Percentiles rank a stretch among this genome's conserved stretches.
These are phyloP conservation scores for Jamesozyma spencerorum DNA, from an alignment of 805 yeast genomes.

Conservation along the genomic window DNA sequence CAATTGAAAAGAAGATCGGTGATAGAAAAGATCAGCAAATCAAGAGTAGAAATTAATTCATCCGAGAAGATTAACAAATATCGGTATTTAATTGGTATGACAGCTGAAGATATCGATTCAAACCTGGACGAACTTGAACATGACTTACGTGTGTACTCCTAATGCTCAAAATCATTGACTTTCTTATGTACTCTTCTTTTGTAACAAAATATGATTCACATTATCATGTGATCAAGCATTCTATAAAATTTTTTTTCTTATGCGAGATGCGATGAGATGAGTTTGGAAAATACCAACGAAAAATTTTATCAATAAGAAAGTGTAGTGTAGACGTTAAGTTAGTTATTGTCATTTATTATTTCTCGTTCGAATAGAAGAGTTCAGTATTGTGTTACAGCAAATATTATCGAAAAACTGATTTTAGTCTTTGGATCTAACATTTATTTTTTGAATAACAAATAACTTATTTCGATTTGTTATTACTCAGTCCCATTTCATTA, in stretches of 20 bases:
- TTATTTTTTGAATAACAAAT: not conserved
- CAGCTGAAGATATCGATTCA: slow-evolving; percentile 70
- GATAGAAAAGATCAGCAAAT: slow-evolving; percentile 43
- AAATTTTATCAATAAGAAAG: slow-evolving; percentile 2
- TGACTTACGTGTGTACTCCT: slow-evolving; percentile 25
- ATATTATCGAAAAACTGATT: no score
- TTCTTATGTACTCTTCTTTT: no score
- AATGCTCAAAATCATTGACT: not conserved
- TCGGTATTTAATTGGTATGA: slow-evolving; percentile 68
- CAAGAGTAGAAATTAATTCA: slow-evolving; percentile 35
- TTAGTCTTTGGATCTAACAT: no score
- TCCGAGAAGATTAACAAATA: slow-evolving; percentile 64
- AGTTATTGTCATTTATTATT: no score
- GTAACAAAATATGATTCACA: no score
- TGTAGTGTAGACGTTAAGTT: no score
- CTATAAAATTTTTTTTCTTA: slow-evolving; percentile 1
- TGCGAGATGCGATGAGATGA: slow-evolving; percentile 25
- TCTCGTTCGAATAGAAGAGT: not conserved
- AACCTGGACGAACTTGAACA: slow-evolving; percentile 69
- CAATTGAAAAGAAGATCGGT: slow-evolving; percentile 41
- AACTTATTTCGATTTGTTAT: not conserved
- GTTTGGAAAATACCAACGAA: slow-evolving; percentile 3
- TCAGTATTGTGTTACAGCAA: no score
- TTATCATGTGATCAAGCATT: not conserved
- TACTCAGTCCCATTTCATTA: not conserved